Evolutionary conservation across 2,329 filamentous ascomycete species (phyloP).

Genomic region (Rutstroemia sp.): DNA sequence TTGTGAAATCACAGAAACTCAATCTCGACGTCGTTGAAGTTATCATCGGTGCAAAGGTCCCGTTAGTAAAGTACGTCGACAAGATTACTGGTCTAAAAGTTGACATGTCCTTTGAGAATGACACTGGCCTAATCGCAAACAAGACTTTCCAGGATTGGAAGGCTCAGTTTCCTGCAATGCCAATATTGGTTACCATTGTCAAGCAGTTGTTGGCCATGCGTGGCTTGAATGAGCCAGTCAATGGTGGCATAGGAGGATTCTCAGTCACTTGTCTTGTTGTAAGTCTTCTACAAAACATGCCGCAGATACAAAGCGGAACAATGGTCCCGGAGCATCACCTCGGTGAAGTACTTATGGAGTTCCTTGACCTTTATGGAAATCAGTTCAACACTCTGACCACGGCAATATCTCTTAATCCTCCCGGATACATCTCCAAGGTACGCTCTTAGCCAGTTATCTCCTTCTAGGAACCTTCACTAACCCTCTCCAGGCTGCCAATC

Average conservation of each 20-base stretch:
- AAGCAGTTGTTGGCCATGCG: slow-evolving; percentile 92
- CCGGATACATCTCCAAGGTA: slow-evolving; percentile 72
- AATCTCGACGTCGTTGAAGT: slow-evolving; percentile 56
- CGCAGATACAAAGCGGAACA: slow-evolving; percentile 55
- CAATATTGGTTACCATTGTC: slow-evolving; percentile 74
- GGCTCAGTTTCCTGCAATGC: slow-evolving; percentile 72
- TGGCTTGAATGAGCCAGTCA: slow-evolving; percentile 83
- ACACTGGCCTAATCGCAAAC: slow-evolving; percentile 72
- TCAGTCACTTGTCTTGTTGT: slow-evolving; percentile 90
- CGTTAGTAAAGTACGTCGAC: slow-evolving; percentile 88
- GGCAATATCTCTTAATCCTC: slow-evolving; percentile 70
- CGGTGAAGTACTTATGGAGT: slow-evolving; percentile 76
- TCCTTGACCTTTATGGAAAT: slow-evolving; percentile 84
- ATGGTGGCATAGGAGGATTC: slow-evolving; percentile 88
- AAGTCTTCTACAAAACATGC: slow-evolving; percentile 76
- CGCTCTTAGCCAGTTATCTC: slow-evolving; percentile 20
- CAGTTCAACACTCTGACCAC: slow-evolving; percentile 62
- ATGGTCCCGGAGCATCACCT: slow-evolving; percentile 59
- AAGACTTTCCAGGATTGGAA: slow-evolving; percentile 79
- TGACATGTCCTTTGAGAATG: slow-evolving; percentile 92
- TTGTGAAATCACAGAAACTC: slow-evolving; percentile 50
- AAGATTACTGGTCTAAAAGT: slow-evolving; percentile 70
- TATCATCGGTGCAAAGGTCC: slow-evolving; percentile 73
- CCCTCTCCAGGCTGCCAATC: slow-evolving; percentile 12
- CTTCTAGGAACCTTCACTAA: neutral